These are phyloP conservation scores for Exophiala lecanii-corni DNA, from an alignment of 2,329 filamentous ascomycete genomes.

Conservation along the genomic window DNA sequence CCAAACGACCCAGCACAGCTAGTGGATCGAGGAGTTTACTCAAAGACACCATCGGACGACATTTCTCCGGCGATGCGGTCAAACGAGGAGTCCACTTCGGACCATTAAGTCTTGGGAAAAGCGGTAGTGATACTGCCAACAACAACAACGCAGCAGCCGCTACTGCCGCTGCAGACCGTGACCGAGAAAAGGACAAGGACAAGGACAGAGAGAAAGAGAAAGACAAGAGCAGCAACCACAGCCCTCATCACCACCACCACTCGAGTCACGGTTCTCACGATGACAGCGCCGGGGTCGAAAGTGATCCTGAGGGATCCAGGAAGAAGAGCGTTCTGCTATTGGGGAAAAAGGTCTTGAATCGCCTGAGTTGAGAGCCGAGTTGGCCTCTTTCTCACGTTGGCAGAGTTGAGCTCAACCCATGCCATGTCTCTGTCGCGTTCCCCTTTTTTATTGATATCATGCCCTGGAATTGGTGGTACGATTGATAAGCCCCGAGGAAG, in stretches of 20 bases:
- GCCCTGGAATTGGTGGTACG: no score
- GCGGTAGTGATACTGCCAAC: not conserved
- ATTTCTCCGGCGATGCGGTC: slow-evolving; percentile 19
- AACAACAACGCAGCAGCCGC: no score
- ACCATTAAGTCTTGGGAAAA: slow-evolving; percentile 13
- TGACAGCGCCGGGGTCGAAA: slow-evolving; percentile 8
- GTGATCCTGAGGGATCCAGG: slow-evolving; percentile 23
- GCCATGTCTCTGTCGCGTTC: no score
- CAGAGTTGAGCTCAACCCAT: no score
- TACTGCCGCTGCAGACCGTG: slow-evolving; percentile 27
- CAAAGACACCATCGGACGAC: slow-evolving; percentile 24
- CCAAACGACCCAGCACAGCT: slow-evolving; percentile 10
- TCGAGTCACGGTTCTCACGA: not conserved
- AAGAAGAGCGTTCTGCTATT: slow-evolving; percentile 39
- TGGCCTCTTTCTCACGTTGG: no score
- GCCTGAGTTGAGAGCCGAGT: slow-evolving; percentile 31
- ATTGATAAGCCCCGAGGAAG: no score
- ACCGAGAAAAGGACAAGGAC: slow-evolving; percentile 19
- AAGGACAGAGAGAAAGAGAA: slow-evolving; percentile 1
- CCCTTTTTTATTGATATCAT: no score
- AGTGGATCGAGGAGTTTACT: slow-evolving; percentile 13
- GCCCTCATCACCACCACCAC: not conserved
- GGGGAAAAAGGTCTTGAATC: slow-evolving; percentile 39
- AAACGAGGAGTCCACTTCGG: slow-evolving; percentile 23
- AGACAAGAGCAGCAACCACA: not conserved